Conservation (phyloP, 768 basidiomycete genomes). For the Russula griseocarnosa region DNA sequence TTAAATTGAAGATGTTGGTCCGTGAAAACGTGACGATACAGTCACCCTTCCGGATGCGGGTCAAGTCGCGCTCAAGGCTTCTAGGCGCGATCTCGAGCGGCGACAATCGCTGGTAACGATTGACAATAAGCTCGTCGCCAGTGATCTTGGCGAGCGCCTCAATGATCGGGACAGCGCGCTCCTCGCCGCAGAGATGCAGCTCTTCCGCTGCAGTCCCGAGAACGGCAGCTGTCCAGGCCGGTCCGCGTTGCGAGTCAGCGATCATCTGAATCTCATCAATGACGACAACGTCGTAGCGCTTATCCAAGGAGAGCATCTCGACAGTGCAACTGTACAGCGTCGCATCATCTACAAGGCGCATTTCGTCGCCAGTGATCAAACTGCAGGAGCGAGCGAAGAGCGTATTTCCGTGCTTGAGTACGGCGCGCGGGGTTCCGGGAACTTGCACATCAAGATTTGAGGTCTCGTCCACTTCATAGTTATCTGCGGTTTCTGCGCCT, state of each 20-base stretch:
- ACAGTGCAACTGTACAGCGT: constrained; percentile 79
- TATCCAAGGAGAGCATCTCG: constrained; percentile 69
- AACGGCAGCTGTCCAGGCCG: constrained; percentile 78
- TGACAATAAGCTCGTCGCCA: constrained; percentile 77
- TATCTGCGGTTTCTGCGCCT: constrained; percentile 47
- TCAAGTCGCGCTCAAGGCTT: constrained; percentile 58
- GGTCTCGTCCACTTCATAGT: constrained; percentile 39
- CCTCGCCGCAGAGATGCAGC: constrained; percentile 94
- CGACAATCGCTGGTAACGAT: constrained; percentile 83
- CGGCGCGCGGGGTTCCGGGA: constrained; percentile 25
- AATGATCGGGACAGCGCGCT: constrained; percentile 82
- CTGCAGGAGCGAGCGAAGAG: constrained; percentile 66
- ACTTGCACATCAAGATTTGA: constrained; percentile 37
- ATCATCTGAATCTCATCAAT: constrained; percentile 99
- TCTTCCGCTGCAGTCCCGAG: constrained; percentile 73
- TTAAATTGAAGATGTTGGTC: constrained; percentile 68
- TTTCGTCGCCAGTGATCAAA: constrained; percentile 89
- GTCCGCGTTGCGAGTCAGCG: constrained; percentile 70
- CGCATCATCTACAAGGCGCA: constrained; percentile 59
- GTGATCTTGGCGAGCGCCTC: constrained; percentile 61
- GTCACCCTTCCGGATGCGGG: constrained; percentile 70
- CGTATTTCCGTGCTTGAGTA: constrained; percentile 40
- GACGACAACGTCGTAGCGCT: constrained; percentile 71
- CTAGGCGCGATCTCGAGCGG: constrained; percentile 69
- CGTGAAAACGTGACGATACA: constrained; percentile 88